A percentile compares a stretch with the other conserved stretches of the same genome.
These are phyloP conservation scores for Daldinia sp. DNA, from an alignment of 2,329 filamentous ascomycete species.

Conservation along the genomic window DNA sequence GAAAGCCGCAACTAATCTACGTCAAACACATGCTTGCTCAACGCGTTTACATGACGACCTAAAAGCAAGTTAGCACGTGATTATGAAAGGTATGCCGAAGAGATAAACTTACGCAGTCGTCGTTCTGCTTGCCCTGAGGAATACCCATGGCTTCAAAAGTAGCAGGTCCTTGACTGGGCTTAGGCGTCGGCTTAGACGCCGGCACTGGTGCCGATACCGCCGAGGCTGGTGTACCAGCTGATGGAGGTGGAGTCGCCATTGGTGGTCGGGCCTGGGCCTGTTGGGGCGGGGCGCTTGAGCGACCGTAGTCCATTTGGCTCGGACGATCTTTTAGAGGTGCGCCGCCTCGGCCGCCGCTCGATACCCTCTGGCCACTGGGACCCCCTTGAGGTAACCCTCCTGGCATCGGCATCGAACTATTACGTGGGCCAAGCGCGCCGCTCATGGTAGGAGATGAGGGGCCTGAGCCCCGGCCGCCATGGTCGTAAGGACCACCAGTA, in stretches of 20 bases:
- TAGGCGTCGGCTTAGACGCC: slow-evolving; percentile 50
- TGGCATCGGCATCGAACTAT: slow-evolving; percentile 37
- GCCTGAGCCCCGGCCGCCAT: slow-evolving; percentile 41
- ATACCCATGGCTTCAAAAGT: slow-evolving; percentile 99
- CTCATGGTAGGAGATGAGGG: slow-evolving; percentile 41
- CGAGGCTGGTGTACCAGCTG: slow-evolving; percentile 43
- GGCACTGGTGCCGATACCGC: slow-evolving; percentile 45
- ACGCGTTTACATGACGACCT: slow-evolving; percentile 38
- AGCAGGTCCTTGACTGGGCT: slow-evolving; percentile 77
- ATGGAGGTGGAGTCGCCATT: slow-evolving; percentile 42
- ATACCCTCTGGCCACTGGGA: slow-evolving; percentile 35
- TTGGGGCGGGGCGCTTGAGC: slow-evolving; percentile 49
- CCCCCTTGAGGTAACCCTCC: slow-evolving; percentile 45
- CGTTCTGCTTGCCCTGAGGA: slow-evolving; percentile 80
- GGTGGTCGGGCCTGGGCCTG: slow-evolving; percentile 43
- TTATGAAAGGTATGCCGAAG: not conserved
- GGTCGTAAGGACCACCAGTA: slow-evolving; percentile 45
- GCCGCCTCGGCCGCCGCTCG: slow-evolving; percentile 35
- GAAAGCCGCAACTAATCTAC: slow-evolving; percentile 22
- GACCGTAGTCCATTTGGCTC: slow-evolving; percentile 42
- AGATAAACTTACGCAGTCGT: slow-evolving; percentile 79
- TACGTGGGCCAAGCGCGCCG: slow-evolving; percentile 42
- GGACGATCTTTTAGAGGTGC: slow-evolving; percentile 42
- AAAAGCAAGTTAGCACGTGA: slow-evolving; percentile 9
- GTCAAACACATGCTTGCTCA: not conserved